phyloP scores from a whole-genome alignment of 176 grass and related monocot species.

The Lolium rigidum region DNA sequence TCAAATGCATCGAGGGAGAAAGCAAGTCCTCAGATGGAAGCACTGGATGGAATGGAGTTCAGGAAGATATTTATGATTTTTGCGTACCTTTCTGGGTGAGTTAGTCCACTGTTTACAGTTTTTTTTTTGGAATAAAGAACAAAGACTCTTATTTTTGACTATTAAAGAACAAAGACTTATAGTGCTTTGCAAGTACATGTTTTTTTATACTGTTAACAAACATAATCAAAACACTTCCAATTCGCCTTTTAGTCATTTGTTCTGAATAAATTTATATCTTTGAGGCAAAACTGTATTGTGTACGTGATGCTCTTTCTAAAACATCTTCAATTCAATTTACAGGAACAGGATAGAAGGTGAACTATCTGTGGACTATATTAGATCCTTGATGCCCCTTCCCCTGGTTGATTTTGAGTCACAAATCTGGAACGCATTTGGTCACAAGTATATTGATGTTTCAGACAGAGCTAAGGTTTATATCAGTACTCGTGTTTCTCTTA shows the following conservation, averaged over 20 bases:
- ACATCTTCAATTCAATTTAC: constrained; percentile 25
- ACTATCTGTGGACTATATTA: constrained; percentile 46
- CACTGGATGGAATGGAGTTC: constrained; percentile 66
- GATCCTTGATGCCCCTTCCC: constrained; percentile 34
- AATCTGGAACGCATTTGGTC: constrained; percentile 55
- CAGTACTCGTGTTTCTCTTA: background rate
- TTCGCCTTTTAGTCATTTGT: background rate
- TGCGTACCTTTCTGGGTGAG: constrained; percentile 44
- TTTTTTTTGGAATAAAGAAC: background rate
- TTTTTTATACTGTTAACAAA: background rate
- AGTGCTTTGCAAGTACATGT: background rate
- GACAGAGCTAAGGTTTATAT: constrained; percentile 68
- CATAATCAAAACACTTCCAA: background rate
- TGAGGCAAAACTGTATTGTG: constrained; percentile 12
- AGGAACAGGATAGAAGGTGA: constrained; percentile 69
- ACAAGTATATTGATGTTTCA: constrained; percentile 7
- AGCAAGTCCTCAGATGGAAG: constrained; percentile 54
- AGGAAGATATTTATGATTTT: constrained; percentile 36
- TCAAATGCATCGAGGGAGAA: constrained; percentile 21
- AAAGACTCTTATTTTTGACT: background rate
- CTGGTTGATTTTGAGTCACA: constrained; percentile 60
- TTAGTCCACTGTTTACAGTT: no score
- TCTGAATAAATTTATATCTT: background rate
- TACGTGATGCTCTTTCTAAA: constrained; percentile 7
- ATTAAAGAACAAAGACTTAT: background rate